phyloP scores from a whole-genome alignment of 1,139 yeast genomes.

The Tardiomyces depauwii region DNA sequence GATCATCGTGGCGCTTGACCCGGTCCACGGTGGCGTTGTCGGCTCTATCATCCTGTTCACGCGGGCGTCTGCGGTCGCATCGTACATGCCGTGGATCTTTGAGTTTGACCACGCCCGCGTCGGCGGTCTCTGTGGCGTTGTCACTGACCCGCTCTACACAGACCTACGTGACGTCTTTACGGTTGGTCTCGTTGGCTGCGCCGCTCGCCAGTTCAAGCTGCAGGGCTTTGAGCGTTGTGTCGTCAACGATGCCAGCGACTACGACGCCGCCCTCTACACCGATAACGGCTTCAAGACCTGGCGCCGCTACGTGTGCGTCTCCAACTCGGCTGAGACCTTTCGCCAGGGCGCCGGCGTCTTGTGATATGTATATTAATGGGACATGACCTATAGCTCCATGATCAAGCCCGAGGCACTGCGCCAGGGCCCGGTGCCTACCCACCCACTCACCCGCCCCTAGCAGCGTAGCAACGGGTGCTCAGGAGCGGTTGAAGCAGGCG shows the following conservation, averaged over 20 bases:
- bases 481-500: too few relatives aligned
- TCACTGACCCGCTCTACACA: constrained; percentile 45
- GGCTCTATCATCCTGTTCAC: constrained; percentile 48
- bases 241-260: constrained; percentile 17
- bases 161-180: constrained; percentile 45
- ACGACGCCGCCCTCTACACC: constrained; percentile 20
- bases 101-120: constrained; percentile 26
- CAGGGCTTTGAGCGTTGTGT: constrained; percentile 24
- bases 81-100: constrained; percentile 40
- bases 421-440: too few relatives aligned
- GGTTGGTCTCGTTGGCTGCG: constrained; percentile 49
- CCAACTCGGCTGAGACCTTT: not conserved
- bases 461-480: too few relatives aligned
- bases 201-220: constrained; percentile 40
- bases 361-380: not conserved
- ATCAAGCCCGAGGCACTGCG: too few relatives aligned
- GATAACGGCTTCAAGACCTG: constrained; percentile 19
- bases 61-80: constrained; percentile 35
- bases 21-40: constrained; percentile 41
- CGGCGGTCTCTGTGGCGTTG: constrained; percentile 49
- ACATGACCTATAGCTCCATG: too few relatives aligned
- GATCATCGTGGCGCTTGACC: constrained; percentile 47
- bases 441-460: too few relatives aligned
- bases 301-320: constrained; percentile 15
- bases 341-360: not conserved